Conservation (phyloP, 495 filamentous ascomycete genomes). For the Letharia lupina region DNA sequence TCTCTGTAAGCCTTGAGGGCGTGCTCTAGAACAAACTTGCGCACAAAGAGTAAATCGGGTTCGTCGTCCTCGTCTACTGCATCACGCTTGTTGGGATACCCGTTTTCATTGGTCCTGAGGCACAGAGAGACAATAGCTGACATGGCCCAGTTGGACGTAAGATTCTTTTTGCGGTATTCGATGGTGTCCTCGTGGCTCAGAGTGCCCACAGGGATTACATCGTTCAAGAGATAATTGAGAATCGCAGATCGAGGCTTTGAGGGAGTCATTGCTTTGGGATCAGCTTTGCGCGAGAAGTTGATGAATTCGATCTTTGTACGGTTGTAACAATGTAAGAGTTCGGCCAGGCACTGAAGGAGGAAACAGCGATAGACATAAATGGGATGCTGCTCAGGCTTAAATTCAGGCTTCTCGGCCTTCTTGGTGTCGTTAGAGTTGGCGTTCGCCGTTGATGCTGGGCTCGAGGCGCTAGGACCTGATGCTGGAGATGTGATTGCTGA, state of each 20-base stretch:
- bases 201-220: constrained; percentile 70
- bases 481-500: background rate
- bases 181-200: constrained; percentile 68
- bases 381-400: constrained; percentile 88
- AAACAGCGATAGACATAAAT: constrained; percentile 97
- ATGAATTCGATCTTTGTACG: constrained; percentile 97
- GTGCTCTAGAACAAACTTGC: constrained; percentile 90
- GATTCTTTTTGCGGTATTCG: constrained; percentile 68
- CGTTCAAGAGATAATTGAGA: constrained; percentile 85
- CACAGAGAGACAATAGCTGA: constrained; percentile 80
- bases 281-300: constrained; percentile 88
- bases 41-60: constrained; percentile 80
- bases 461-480: background rate
- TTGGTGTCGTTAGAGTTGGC: constrained; percentile 41
- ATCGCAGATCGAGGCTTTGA: constrained; percentile 90
- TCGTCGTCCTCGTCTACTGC: constrained; percentile 68
- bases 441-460: constrained; percentile 22
- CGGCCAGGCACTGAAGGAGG: constrained; percentile 83
- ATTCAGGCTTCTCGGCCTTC: constrained; percentile 65
- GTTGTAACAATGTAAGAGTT: constrained; percentile 88
- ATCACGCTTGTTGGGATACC: constrained; percentile 40
- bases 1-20: constrained; percentile 88
- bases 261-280: constrained; percentile 73
- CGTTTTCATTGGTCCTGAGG: constrained; percentile 69
- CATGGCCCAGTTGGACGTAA: constrained; percentile 77